Conservation (phyloP, 2,329 filamentous ascomycete species). For the Chalaropsis ovoidea region DNA sequence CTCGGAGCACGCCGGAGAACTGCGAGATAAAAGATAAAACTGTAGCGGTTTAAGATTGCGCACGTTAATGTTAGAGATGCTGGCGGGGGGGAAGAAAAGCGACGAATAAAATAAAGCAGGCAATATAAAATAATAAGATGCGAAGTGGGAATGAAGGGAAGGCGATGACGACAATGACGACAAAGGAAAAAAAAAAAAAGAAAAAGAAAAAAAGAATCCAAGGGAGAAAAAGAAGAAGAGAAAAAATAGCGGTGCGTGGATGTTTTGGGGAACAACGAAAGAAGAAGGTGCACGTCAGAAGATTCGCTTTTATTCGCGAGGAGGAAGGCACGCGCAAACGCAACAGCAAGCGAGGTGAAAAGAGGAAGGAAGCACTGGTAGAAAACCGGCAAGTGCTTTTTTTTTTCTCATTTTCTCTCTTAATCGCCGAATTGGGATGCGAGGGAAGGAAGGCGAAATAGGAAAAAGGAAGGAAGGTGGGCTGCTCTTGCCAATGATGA, state of each 20-base stretch:
- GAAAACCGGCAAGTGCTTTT: conserved; percentile 7
- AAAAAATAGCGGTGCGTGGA: background rate
- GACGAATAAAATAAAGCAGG: background rate
- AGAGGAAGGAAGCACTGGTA: conserved; percentile 1
- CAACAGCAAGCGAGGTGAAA: background rate
- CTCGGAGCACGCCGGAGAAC: conserved; percentile 47
- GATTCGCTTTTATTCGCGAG: background rate
- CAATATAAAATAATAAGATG: background rate
- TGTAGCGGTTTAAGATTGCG: conserved; percentile 33
- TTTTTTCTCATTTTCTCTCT: background rate
- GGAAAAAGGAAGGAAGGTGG: background rate
- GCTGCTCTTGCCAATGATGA: background rate
- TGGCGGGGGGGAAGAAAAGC: background rate
- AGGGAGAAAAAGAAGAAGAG: background rate
- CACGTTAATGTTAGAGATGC: background rate
- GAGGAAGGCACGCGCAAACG: conserved; percentile 7
- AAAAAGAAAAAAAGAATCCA: background rate
- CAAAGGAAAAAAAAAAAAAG: background rate
- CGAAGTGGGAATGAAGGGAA: background rate
- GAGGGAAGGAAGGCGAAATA: background rate
- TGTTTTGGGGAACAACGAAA: background rate
- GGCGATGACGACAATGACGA: background rate
- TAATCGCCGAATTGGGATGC: background rate
- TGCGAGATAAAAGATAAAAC: conserved; percentile 84
- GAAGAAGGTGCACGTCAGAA: background rate